Evolutionary conservation across 2,329 filamentous ascomycete genomes (phyloP).

Genomic region (Fusarium duplospermum): DNA sequence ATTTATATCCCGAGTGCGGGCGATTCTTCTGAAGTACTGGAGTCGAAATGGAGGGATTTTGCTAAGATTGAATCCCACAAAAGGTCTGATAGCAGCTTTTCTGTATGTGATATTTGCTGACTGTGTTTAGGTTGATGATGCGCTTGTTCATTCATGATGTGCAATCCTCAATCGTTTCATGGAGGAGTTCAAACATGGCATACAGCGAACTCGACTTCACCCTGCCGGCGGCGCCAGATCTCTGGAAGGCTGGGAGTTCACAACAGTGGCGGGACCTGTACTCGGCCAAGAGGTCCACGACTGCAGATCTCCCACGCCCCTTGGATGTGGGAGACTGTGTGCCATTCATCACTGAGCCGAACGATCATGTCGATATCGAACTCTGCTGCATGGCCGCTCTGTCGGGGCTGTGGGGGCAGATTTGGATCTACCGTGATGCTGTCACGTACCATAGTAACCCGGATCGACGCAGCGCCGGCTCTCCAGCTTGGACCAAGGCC

Average conservation of each 20-base stretch:
- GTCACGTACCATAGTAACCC: slow-evolving; percentile 20
- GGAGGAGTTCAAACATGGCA: slow-evolving; percentile 36
- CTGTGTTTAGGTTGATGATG: slow-evolving; percentile 31
- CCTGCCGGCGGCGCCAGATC: slow-evolving; percentile 34
- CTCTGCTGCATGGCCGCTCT: slow-evolving; percentile 32
- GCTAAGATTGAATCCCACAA: slow-evolving; percentile 36
- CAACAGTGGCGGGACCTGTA: slow-evolving; percentile 37
- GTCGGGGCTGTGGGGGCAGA: slow-evolving; percentile 41
- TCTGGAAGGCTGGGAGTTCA: slow-evolving; percentile 35
- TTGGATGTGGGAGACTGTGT: slow-evolving; percentile 32
- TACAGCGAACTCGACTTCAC: slow-evolving; percentile 39
- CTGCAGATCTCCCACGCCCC: slow-evolving; percentile 26
- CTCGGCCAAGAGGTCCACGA: slow-evolving; percentile 16
- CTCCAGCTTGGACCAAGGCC: slow-evolving; percentile 33
- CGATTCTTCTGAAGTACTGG: slow-evolving; percentile 31
- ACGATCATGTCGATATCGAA: slow-evolving; percentile 33
- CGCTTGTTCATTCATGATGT: slow-evolving; percentile 40
- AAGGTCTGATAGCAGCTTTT: slow-evolving; percentile 23
- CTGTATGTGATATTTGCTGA: slow-evolving; percentile 16
- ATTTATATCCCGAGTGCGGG: slow-evolving; percentile 19
- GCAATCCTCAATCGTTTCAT: slow-evolving; percentile 38
- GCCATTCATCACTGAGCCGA: slow-evolving; percentile 30
- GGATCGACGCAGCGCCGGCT: slow-evolving; percentile 9
- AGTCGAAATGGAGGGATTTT: slow-evolving; percentile 40
- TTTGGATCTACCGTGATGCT: slow-evolving; percentile 40